phyloP scores from a whole-genome alignment of 345 rosid genomes.

The Combretum micranthum region DNA sequence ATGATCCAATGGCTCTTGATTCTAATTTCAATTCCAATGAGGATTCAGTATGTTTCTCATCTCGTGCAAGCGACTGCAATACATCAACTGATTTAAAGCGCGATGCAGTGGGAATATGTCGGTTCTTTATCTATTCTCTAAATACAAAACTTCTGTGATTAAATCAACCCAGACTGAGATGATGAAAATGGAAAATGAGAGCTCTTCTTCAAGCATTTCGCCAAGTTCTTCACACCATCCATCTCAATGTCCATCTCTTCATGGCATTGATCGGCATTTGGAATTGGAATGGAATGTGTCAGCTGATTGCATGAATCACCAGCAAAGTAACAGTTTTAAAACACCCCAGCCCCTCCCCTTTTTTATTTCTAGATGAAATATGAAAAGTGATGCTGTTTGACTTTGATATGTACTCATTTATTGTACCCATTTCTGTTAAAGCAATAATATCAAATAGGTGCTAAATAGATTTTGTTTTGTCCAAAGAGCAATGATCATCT shows the following conservation, averaged over 20 bases:
- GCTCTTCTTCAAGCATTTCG: conserved; percentile 7
- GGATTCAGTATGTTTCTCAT: conserved; percentile 4
- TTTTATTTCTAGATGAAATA: no score
- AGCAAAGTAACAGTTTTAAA: no score
- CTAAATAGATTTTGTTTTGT: no score
- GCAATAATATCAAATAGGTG: no score
- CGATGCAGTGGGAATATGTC: conserved; percentile 20
- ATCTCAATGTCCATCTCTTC: conserved; percentile 10
- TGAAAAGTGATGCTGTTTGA: no score
- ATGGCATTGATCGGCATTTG: conserved; percentile 9
- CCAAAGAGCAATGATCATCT: no score
- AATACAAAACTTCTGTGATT: conserved; percentile 28
- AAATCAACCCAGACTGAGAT: conserved; percentile 9
- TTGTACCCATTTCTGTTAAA: no score
- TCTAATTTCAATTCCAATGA: conserved; percentile 3
- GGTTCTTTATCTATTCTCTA: conserved; percentile 42
- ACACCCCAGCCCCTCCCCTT: no score
- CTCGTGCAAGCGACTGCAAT: conserved; percentile 12
- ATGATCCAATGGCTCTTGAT: conserved; percentile 7
- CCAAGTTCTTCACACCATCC: conserved; percentile 8
- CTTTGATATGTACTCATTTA: no score
- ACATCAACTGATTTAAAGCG: conserved; percentile 12
- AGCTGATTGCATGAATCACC: not conserved
- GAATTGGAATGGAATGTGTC: conserved; percentile 1
- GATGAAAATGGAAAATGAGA: conserved; percentile 1